Evolutionary conservation across 139 green algal genomes (phyloP).

Genomic region (Volvox africanus): DNA sequence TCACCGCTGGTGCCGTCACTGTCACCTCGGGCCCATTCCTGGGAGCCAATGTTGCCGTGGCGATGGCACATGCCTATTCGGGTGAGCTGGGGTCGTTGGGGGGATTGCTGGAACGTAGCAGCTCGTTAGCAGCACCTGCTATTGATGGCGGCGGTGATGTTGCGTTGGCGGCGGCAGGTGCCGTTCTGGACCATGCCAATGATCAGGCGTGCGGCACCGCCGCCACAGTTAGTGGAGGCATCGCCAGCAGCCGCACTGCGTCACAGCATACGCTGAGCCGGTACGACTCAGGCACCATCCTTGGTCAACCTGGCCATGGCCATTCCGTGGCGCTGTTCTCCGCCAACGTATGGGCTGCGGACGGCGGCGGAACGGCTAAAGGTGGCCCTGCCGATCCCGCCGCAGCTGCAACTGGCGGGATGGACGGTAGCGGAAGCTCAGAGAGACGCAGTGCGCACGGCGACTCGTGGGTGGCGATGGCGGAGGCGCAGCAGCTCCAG

Average conservation of each 20-base stretch:
- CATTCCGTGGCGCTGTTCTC: conserved; percentile 6
- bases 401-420: background rate
- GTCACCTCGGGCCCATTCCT: background rate
- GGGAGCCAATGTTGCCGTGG: background rate
- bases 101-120: background rate
- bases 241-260: background rate
- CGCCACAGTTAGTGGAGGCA: background rate
- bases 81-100: background rate
- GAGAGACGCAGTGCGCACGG: background rate
- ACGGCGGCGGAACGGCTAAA: background rate
- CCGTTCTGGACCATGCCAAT: background rate
- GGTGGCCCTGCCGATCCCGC: background rate
- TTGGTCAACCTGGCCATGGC: background rate
- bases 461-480: conserved; percentile 21
- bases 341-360: conserved; percentile 15
- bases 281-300: background rate
- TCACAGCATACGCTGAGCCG: conserved; percentile 23
- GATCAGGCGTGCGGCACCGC: background rate
- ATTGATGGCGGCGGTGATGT: background rate
- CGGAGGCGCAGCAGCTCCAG: conserved; percentile 44
- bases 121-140: background rate
- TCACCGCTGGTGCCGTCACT: background rate
- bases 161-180: background rate
- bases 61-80: background rate
- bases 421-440: background rate